A percentile compares a stretch with the other conserved stretches of the same genome.
These are phyloP conservation scores for Cladophialophora yegresii DNA, from an alignment of 2,329 filamentous ascomycete genomes.

Conservation along the genomic window DNA sequence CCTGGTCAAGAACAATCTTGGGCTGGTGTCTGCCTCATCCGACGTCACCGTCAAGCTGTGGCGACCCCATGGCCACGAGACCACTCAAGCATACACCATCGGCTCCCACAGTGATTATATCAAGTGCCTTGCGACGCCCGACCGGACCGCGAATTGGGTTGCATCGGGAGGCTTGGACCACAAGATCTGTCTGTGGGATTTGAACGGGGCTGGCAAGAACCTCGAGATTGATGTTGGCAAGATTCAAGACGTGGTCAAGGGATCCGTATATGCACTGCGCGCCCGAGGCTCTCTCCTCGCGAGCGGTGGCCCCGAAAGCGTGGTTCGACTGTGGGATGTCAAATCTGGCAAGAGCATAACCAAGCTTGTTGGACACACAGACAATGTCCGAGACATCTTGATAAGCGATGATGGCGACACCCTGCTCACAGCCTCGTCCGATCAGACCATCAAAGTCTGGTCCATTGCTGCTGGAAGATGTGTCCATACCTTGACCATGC, in stretches of 20 bases:
- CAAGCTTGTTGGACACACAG: conserved; percentile 94
- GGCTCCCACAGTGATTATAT: conserved; percentile 95
- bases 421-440: conserved; percentile 90
- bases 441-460: conserved; percentile 98
- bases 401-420: conserved; percentile 86
- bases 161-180: conserved; percentile 92
- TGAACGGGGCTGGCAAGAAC: conserved; percentile 81
- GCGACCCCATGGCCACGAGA: conserved; percentile 68
- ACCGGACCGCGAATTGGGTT: conserved; percentile 74
- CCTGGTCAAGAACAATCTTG: conserved; percentile 73
- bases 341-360: conserved; percentile 86
- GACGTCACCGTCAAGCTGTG: conserved; percentile 91
- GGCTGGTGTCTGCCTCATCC: conserved; percentile 87
- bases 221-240: conserved; percentile 77
- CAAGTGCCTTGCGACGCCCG: conserved; percentile 84
- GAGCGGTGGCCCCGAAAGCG: conserved; percentile 90
- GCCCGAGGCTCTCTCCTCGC: conserved; percentile 79
- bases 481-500: conserved; percentile 98
- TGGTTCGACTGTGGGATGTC: conserved; percentile 88
- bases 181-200: conserved; percentile 90
- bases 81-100: conserved; percentile 69
- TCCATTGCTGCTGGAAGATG: conserved; percentile 91
- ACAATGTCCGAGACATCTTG: conserved; percentile 88
- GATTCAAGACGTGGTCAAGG: conserved; percentile 79
- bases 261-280: conserved; percentile 88